phyloP scores from a whole-genome alignment of 75 land plant species.

The Adiantum capillusveneris region DNA sequence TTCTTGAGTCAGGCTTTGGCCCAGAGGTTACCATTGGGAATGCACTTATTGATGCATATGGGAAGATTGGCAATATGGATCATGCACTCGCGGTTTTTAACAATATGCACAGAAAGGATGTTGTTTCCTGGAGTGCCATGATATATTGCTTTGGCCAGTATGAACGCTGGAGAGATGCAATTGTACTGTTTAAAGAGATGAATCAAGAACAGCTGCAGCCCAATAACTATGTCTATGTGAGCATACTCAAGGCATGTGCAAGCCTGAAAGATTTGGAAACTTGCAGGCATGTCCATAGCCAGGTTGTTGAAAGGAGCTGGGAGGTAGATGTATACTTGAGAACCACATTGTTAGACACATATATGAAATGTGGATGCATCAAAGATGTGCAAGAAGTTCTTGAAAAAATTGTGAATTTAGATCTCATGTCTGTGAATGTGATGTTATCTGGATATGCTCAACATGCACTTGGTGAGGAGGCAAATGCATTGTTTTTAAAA shows the following conservation, averaged over 20 bases:
- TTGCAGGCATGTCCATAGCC: conserved; percentile 14
- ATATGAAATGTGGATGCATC: conserved; percentile 15
- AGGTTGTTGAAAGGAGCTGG: background rate
- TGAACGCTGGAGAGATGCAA: conserved; percentile 11
- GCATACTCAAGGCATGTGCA: conserved; percentile 23
- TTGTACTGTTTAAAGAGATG: conserved; percentile 15
- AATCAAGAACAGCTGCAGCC: conserved; percentile 4
- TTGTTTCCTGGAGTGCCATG: conserved; percentile 25
- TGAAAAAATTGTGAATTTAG: conserved; percentile 7
- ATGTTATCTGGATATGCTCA: conserved; percentile 19
- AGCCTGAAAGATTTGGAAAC: conserved; percentile 12
- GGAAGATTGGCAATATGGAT: conserved; percentile 3
- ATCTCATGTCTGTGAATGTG: conserved; percentile 23
- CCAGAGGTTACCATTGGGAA: conserved; percentile 9
- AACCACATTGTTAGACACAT: conserved; percentile 26
- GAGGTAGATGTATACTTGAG: conserved; percentile 6
- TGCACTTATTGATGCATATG: conserved; percentile 20
- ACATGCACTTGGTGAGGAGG: conserved; percentile 10
- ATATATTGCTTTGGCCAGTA: conserved; percentile 12
- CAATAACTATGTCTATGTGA: conserved; percentile 5
- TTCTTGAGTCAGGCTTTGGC: conserved; percentile 13
- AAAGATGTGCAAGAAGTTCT: conserved; percentile 7
- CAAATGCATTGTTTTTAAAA: conserved; percentile 1
- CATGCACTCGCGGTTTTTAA: conserved; percentile 17
- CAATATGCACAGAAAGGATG: conserved; percentile 4